Evolutionary conservation across 2,329 filamentous ascomycete species (phyloP).

Genomic region (Atkinsonella texensis): DNA sequence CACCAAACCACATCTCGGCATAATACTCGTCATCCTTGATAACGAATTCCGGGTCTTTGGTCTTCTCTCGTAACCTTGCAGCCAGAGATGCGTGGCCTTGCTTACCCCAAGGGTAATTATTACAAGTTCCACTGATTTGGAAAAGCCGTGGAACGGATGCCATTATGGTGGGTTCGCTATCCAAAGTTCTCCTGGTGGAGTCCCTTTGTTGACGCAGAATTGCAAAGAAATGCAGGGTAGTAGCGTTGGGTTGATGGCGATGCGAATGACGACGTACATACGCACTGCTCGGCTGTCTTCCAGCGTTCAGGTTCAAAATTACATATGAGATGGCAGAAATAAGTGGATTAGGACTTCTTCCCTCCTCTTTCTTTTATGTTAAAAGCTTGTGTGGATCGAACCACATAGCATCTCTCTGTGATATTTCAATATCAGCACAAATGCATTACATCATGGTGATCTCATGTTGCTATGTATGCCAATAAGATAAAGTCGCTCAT

Average conservation of each 20-base stretch:
- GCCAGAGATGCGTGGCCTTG: slow-evolving; percentile 53
- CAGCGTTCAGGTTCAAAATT: too few relatives aligned
- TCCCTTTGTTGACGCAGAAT: too few relatives aligned
- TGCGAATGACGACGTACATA: too few relatives aligned
- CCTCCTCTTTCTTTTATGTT: too few relatives aligned
- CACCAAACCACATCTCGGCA: slow-evolving; percentile 63
- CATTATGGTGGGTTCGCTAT: background rate
- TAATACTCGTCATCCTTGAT: slow-evolving; percentile 54
- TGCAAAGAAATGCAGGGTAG: too few relatives aligned
- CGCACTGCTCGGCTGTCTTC: too few relatives aligned
- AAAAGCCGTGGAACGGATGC: background rate
- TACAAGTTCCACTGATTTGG: slow-evolving; percentile 18
- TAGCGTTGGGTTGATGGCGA: too few relatives aligned
- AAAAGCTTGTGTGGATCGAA: too few relatives aligned
- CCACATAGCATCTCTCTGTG: background rate
- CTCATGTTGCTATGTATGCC: background rate
- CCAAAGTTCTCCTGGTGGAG: too few relatives aligned
- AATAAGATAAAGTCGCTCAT: background rate
- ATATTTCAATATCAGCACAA: background rate
- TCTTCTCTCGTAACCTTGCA: slow-evolving; percentile 52
- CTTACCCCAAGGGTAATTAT: slow-evolving; percentile 62
- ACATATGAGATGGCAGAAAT: too few relatives aligned
- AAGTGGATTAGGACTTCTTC: too few relatives aligned
- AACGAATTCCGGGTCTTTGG: slow-evolving; percentile 35
- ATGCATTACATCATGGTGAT: background rate